Base-by-base conservation (phyloP, 2,329 filamentous ascomycete genomes). In the Penicillium sp. region DNA sequence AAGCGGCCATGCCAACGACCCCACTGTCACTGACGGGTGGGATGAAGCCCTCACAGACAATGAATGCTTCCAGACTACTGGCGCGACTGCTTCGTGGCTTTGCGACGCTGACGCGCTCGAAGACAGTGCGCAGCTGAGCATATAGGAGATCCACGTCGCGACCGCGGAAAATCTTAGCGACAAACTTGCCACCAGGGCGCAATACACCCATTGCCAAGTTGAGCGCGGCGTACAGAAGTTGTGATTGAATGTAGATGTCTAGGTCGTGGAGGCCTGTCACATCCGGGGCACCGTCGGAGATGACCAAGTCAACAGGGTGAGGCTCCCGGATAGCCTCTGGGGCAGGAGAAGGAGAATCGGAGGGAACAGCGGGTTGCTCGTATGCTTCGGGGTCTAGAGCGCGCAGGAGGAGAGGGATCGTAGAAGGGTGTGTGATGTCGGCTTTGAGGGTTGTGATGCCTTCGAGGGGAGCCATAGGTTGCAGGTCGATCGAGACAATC, bases 171-270 rank as follows among this genome's bases (percentile, higher is more conserved):
- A 99, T 97, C 79, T 99, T 99, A 55, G 94, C 94, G 7, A 99
- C 93, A 65, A 99, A 99, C 68, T 91, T 96, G 58, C 94, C 94
- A 41, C 94, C 94, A 0, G 92, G 92, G 55, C 89, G 89, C 21
- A 99, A 83, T 11, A 99, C 92, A 69, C 93, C 96, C 11, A 97
- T 84, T 0, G 94, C 92, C 3, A 99, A 84, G 72, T 97, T 96
- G 18, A 99, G 83, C 0, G 94, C 94, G 0, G 93, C 91, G 73
- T 95, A 97, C 46, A 99, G 87, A 8, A 99, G 83, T 75, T 97
- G 94, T 8, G 90, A 92, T 75, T 99, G 94, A 16, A 99, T 90
- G 75, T 99, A 99, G 63, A 97, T 97, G 74, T 99, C 94, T 34
- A 99, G 84, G 72, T 99, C 94, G 72, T 99, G 94, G 1, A 99